A percentile compares a stretch with the other conserved stretches of the same genome.
These are phyloP conservation scores for Trichophaea hybrida DNA, from an alignment of 2,329 filamentous ascomycete species.

Conservation along the genomic window DNA sequence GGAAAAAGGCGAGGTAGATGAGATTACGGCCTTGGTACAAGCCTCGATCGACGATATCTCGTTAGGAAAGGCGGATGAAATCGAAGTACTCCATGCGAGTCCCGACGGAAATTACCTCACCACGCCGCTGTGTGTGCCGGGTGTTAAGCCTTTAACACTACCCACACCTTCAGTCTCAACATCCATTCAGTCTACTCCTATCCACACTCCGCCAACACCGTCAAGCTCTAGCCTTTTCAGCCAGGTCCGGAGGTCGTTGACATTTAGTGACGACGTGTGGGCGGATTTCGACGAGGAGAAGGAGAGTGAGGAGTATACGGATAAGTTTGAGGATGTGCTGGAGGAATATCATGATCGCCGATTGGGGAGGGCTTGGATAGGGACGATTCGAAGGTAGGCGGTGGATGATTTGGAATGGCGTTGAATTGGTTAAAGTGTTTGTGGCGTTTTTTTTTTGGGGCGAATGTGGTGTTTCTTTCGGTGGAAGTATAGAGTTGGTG, in stretches of 20 bases:
- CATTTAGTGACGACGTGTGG: neutral
- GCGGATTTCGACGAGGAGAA: neutral
- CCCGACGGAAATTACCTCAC: neutral
- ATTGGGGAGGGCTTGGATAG: neutral
- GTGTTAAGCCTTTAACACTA: neutral
- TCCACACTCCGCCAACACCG: neutral
- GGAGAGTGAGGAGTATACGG: constrained; percentile 2
- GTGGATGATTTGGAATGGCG: neutral
- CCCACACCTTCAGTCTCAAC: neutral
- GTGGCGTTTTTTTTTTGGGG: too few relatives aligned
- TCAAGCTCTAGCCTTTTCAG: neutral
- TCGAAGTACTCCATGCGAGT: neutral
- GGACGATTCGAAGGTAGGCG: neutral
- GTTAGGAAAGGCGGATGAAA: too few relatives aligned
- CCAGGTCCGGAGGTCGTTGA: neutral
- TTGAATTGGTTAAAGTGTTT: neutral
- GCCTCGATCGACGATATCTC: neutral
- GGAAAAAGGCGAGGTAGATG: neutral
- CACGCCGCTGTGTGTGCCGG: neutral
- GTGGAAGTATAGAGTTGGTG: too few relatives aligned
- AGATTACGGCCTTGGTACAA: neutral
- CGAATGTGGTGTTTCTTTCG: too few relatives aligned
- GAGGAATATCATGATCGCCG: neutral
- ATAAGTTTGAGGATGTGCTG: neutral
- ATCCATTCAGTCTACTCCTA: neutral